Percentiles rank a stretch among this genome's conserved stretches.
Evolutionary conservation across 345 rosid species (phyloP).

Genomic region (Erucastrum elatum): DNA sequence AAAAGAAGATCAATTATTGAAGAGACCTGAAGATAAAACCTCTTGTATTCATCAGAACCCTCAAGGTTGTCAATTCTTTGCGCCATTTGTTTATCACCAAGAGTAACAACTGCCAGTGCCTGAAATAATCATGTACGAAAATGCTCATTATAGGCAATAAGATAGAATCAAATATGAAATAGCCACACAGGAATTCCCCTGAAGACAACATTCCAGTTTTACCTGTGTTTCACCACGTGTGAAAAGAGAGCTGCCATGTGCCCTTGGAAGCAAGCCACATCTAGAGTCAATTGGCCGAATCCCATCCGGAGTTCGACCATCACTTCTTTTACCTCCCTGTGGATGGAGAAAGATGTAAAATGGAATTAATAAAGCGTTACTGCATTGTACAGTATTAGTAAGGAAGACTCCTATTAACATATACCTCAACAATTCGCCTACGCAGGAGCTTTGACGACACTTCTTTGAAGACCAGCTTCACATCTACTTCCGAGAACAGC

Average conservation of each 20-base stretch:
- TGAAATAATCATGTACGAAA: conserved; percentile 40
- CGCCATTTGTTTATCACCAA: conserved; percentile 97
- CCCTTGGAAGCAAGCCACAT: conserved; percentile 94
- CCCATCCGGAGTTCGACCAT: conserved; percentile 75
- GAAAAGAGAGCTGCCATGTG: conserved; percentile 98
- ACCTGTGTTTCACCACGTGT: conserved; percentile 99
- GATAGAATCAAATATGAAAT: conserved; percentile 11
- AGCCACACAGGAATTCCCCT: conserved; percentile 6
- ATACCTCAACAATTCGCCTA: conserved; percentile 91
- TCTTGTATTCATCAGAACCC: conserved; percentile 80
- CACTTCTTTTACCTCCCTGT: conserved; percentile 96
- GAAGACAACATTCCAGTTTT: conserved; percentile 9
- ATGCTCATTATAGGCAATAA: not conserved
- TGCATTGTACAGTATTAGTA: not conserved
- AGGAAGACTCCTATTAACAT: not conserved
- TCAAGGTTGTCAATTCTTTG: conserved; percentile 90
- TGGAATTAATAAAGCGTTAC: not conserved
- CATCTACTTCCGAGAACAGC: conserved; percentile 92
- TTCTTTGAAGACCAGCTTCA: conserved; percentile 96
- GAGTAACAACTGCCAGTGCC: conserved; percentile 95
- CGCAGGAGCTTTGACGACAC: conserved; percentile 84
- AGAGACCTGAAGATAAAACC: conserved; percentile 95
- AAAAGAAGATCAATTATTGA: conserved; percentile 16
- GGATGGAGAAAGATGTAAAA: conserved; percentile 5
- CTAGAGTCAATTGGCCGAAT: conserved; percentile 87